Percentiles rank a stretch among this genome's conserved stretches.
phyloP scores from a whole-genome alignment of 305 asterid genomes.

The Vinca major region DNA sequence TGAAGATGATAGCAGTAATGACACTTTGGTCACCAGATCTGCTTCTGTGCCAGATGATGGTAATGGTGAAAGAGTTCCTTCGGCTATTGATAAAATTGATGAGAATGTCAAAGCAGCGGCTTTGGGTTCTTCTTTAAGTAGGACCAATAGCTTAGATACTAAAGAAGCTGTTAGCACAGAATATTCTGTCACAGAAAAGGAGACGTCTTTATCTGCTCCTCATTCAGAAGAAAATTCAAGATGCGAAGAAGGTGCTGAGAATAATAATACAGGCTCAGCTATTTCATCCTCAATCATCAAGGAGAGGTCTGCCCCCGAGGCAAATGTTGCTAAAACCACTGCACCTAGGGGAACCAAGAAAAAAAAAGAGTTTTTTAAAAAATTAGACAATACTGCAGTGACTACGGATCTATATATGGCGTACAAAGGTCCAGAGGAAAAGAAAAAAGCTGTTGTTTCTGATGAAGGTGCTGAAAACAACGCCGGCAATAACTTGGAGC shows the following conservation, averaged over 20 bases:
- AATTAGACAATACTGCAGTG: slow-evolving; percentile 63
- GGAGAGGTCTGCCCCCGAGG: slow-evolving; percentile 43
- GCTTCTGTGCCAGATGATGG: slow-evolving; percentile 19
- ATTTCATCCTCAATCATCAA: slow-evolving; percentile 27
- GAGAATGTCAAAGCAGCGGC: slow-evolving; percentile 19
- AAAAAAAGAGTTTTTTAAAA: slow-evolving; percentile 39
- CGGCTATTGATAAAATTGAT: slow-evolving; percentile 19
- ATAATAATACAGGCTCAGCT: slow-evolving; percentile 18
- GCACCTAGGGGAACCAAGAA: slow-evolving; percentile 35
- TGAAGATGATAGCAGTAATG: slow-evolving; percentile 22
- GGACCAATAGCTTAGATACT: slow-evolving; percentile 10
- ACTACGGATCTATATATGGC: slow-evolving; percentile 76
- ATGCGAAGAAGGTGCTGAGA: slow-evolving; percentile 29
- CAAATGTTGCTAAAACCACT: slow-evolving; percentile 34
- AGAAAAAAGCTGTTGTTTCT: slow-evolving; percentile 37
- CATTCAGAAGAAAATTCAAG: slow-evolving; percentile 27
- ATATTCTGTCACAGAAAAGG: slow-evolving; percentile 20
- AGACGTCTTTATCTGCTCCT: slow-evolving; percentile 20
- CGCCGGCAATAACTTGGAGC: slow-evolving; percentile 26
- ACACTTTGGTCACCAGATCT: slow-evolving; percentile 18
- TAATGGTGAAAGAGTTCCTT: slow-evolving; percentile 17
- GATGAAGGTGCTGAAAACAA: slow-evolving; percentile 30
- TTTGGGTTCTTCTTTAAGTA: slow-evolving; percentile 19
- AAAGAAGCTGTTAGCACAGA: slow-evolving; percentile 22
- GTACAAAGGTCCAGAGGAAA: slow-evolving; percentile 80